These are phyloP conservation scores for Colletotrichum chrysophilum DNA, from an alignment of 2,329 filamentous ascomycete genomes.

Conservation along the genomic window DNA sequence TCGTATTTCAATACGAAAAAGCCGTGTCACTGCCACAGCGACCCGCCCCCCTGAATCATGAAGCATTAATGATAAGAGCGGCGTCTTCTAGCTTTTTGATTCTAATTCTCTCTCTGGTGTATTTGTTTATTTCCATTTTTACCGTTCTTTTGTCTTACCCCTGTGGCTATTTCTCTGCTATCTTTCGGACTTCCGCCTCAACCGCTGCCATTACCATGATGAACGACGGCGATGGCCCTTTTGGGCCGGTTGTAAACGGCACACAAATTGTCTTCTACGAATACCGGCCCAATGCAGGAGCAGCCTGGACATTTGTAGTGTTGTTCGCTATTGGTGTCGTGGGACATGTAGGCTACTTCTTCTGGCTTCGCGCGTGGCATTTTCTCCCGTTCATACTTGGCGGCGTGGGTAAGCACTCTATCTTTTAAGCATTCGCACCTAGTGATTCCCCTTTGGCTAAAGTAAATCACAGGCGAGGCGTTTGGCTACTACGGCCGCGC, in stretches of 20 bases:
- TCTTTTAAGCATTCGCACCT: not conserved
- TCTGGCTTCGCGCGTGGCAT: not conserved
- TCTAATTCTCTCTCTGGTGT: not conserved
- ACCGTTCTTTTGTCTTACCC: not conserved
- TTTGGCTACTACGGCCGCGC: slow-evolving; percentile 20
- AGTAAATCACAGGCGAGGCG: not conserved
- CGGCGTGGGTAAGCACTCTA: not conserved
- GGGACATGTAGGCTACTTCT: not conserved
- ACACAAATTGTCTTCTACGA: slow-evolving; percentile 14
- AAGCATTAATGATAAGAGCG: not conserved
- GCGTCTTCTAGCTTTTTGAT: not conserved
- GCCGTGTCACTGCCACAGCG: not conserved
- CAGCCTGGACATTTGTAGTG: slow-evolving; percentile 12
- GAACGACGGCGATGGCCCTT: slow-evolving; percentile 1
- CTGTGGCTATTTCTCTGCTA: accelerated
- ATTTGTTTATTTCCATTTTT: accelerated
- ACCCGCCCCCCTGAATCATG: not conserved
- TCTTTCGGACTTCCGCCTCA: not conserved
- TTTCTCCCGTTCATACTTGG: slow-evolving; percentile 3
- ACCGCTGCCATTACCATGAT: not conserved
- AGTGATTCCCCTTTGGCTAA: not conserved
- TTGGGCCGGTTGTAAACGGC: slow-evolving; percentile 14
- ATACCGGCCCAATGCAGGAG: not conserved
- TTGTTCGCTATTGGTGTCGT: not conserved
- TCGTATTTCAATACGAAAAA: not conserved